phyloP scores from a whole-genome alignment of 1,284 basidiomycete genomes.

The Cryptococcus sp. region DNA sequence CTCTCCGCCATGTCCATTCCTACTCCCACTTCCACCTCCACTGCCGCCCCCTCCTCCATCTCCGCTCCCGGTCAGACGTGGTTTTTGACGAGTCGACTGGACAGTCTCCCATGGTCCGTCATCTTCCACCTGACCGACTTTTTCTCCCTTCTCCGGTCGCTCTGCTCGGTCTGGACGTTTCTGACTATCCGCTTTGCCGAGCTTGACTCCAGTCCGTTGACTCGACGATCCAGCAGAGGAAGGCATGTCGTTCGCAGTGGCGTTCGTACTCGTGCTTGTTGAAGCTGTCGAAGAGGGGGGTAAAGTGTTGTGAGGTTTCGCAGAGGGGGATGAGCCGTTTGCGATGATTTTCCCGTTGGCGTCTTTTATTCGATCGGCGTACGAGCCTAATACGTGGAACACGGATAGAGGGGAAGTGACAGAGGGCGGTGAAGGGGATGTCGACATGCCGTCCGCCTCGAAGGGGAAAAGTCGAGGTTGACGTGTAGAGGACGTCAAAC shows the following conservation, averaged over 20 bases:
- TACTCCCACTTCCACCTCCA: too few relatives aligned
- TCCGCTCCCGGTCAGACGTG: too few relatives aligned
- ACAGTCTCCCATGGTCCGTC: slow-evolving; percentile 39
- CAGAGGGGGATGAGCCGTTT: neutral
- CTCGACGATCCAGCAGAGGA: too few relatives aligned
- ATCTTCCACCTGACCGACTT: slow-evolving; percentile 11
- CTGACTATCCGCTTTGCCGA: too few relatives aligned
- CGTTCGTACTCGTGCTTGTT: neutral
- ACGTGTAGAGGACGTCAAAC: too few relatives aligned
- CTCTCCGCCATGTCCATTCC: too few relatives aligned
- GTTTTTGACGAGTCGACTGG: slow-evolving; percentile 6
- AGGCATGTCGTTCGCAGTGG: neutral
- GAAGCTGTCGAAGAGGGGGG: neutral
- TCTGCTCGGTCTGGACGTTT: too few relatives aligned
- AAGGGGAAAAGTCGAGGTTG: too few relatives aligned
- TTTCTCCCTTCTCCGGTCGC: neutral
- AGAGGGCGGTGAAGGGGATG: slow-evolving; percentile 5
- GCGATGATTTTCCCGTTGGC: slow-evolving; percentile 11
- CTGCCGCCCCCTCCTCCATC: too few relatives aligned
- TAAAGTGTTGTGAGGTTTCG: slow-evolving; percentile 4
- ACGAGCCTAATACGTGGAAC: slow-evolving; percentile 43
- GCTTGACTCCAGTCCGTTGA: too few relatives aligned
- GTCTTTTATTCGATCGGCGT: slow-evolving; percentile 41
- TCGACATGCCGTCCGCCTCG: slow-evolving; percentile 17
- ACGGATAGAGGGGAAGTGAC: slow-evolving; percentile 20